Conservation (phyloP, 1,284 basidiomycete genomes). For the Amylostereum chailletii region DNA sequence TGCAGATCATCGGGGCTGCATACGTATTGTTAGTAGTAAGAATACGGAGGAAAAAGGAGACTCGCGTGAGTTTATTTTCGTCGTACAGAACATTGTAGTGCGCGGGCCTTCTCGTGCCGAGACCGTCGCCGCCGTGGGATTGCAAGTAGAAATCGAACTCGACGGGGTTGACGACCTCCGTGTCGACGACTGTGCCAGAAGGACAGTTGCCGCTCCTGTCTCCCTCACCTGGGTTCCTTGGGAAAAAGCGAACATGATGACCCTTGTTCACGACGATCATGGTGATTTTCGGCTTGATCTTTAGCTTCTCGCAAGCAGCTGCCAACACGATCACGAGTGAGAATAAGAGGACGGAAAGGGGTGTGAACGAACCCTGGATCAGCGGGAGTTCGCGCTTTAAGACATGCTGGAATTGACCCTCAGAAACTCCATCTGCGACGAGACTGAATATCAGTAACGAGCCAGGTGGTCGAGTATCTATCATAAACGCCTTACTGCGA, state of each 20-base stretch:
- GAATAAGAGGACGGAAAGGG: not conserved
- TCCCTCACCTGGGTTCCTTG: conserved; percentile 35
- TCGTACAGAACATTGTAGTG: conserved; percentile 62
- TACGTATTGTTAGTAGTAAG: conserved; percentile 7
- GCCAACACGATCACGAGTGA: not conserved
- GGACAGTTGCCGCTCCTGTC: conserved; percentile 65
- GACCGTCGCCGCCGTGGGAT: conserved; percentile 59
- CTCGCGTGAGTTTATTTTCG: conserved; percentile 43
- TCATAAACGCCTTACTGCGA: no score
- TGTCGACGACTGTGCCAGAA: conserved; percentile 68
- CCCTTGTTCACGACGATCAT: conserved; percentile 72
- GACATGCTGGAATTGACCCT: conserved; percentile 67
- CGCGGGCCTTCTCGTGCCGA: conserved; percentile 42
- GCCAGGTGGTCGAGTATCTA: conserved; percentile 28
- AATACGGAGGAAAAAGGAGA: conserved; percentile 10
- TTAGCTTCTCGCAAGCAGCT: conserved; percentile 47
- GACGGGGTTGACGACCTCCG: conserved; percentile 57
- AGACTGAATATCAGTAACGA: not conserved
- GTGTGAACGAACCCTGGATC: conserved; percentile 35
- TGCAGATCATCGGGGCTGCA: conserved; percentile 57
- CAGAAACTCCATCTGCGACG: conserved; percentile 63
- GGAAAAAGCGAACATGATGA: conserved; percentile 72
- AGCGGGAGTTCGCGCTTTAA: conserved; percentile 48
- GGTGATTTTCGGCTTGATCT: conserved; percentile 58
- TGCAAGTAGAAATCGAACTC: conserved; percentile 79